These are phyloP conservation scores for Gaeumannomyces sp. DNA, from an alignment of 2,329 filamentous ascomycete genomes.

Conservation along the genomic window DNA sequence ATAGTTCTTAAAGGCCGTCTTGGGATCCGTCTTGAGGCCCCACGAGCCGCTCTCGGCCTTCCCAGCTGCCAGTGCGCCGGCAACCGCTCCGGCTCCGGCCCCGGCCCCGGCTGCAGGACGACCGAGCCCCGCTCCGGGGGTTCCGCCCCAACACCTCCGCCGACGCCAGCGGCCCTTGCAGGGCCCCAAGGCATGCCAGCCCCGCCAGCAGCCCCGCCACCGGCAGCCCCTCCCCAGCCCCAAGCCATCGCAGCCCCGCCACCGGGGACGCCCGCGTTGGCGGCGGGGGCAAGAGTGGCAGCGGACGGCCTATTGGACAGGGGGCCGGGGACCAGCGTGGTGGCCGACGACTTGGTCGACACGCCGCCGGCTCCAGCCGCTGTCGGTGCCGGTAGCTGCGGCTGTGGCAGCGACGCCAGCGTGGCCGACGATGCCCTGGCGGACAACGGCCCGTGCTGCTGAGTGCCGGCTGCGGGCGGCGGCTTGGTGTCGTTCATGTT, in stretches of 20 bases:
- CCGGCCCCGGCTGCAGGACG: too few species aligned
- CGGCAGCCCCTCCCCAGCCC: background rate
- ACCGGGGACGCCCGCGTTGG: too few species aligned
- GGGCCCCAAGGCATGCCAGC: background rate
- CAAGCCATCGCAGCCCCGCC: too few species aligned
- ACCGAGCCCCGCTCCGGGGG: background rate
- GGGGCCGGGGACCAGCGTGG: background rate
- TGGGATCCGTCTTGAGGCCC: slow-evolving; percentile 6
- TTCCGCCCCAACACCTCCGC: background rate
- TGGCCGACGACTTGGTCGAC: slow-evolving; percentile 7
- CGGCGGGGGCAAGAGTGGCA: background rate
- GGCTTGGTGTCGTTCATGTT: too few species aligned
- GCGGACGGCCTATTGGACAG: slow-evolving; percentile 2
- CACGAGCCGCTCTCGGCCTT: slow-evolving; percentile 1
- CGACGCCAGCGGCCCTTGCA: background rate
- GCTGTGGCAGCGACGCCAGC: background rate
- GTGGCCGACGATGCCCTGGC: slow-evolving; percentile 1
- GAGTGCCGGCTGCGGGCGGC: too few species aligned
- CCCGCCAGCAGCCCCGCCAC: background rate
- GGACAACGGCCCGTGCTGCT: too few species aligned
- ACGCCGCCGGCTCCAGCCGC: background rate
- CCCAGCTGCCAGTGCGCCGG: background rate
- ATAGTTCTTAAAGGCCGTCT: slow-evolving; percentile 10
- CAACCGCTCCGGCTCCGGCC: background rate
- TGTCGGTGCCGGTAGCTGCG: background rate